These are phyloP conservation scores for Botryotinia globosa DNA, from an alignment of 2,329 filamentous ascomycete species.

Conservation along the genomic window DNA sequence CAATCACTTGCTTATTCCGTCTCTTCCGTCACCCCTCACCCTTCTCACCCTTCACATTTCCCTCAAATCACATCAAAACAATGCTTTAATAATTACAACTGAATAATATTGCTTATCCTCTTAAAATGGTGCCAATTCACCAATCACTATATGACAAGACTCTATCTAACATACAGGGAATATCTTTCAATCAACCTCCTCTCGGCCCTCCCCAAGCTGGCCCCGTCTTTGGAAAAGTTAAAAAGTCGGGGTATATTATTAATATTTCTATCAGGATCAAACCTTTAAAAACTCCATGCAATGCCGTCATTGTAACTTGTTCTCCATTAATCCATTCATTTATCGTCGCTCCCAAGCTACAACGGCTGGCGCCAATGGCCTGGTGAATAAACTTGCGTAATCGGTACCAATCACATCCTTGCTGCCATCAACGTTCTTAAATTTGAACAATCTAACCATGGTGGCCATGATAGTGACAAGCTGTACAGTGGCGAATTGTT, in stretches of 20 bases:
- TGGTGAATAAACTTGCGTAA: slow-evolving; percentile 69
- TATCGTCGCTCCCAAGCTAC: slow-evolving; percentile 74
- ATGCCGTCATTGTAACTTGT: not conserved
- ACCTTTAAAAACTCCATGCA: slow-evolving; percentile 5
- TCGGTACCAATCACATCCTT: slow-evolving; percentile 66
- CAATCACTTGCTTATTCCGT: not conserved
- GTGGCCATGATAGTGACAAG: slow-evolving; percentile 79
- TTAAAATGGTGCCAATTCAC: not conserved
- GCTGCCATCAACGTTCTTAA: slow-evolving; percentile 71
- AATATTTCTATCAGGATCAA: not conserved
- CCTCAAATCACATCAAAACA: not conserved
- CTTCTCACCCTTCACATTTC: not conserved
- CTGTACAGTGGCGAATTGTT: slow-evolving; percentile 94
- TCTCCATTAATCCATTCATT: slow-evolving; percentile 10
- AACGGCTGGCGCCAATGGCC: slow-evolving; percentile 66
- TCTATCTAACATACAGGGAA: not conserved
- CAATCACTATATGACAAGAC: not conserved
- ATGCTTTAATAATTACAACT: not conserved
- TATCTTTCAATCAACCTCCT: not conserved
- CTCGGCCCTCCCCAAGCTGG: not conserved
- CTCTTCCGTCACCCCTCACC: not conserved
- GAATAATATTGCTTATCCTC: not conserved
- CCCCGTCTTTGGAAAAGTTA: not conserved
- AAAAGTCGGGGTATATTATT: slow-evolving; percentile 10
- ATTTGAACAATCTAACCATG: slow-evolving; percentile 75